These are phyloP conservation scores for Fistulinella prunicolor DNA, from an alignment of 768 basidiomycete species.

Conservation along the genomic window DNA sequence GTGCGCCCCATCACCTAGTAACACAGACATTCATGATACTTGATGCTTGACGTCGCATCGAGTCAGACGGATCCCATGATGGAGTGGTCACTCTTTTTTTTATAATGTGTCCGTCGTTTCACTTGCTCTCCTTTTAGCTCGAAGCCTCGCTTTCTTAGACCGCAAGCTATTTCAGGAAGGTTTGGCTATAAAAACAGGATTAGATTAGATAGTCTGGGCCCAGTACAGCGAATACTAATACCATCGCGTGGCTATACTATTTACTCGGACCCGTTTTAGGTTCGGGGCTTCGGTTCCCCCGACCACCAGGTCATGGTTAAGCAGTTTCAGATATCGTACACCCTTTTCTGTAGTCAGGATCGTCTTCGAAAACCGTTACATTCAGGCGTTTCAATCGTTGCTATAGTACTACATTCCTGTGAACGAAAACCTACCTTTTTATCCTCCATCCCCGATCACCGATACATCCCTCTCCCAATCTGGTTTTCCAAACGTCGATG, in stretches of 20 bases:
- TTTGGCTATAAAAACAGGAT: neutral
- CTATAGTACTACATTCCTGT: slow-evolving; percentile 10
- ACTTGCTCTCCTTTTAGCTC: slow-evolving; percentile 3
- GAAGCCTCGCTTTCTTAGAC: slow-evolving; percentile 7
- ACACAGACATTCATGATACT: slow-evolving; percentile 4
- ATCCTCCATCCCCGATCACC: slow-evolving; percentile 1
- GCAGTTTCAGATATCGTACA: neutral
- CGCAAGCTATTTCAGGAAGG: slow-evolving; percentile 1
- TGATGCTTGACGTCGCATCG: slow-evolving; percentile 1
- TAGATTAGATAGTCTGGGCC: neutral
- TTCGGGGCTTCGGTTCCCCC: neutral
- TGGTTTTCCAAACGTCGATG: too few species aligned
- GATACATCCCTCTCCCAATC: neutral
- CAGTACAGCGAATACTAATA: neutral
- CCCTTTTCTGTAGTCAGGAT: neutral
- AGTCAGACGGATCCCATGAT: neutral
- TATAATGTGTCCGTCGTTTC: neutral
- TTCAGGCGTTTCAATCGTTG: slow-evolving; percentile 20
- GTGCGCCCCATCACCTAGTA: slow-evolving; percentile 10
- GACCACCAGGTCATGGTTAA: neutral
- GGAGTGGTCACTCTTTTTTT: neutral
- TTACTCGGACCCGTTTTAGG: neutral
- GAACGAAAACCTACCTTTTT: neutral
- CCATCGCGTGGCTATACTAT: neutral
- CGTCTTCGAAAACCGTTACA: neutral